These are phyloP conservation scores for Candida nanaspora DNA, from an alignment of 805 yeast genomes.

Conservation along the genomic window DNA sequence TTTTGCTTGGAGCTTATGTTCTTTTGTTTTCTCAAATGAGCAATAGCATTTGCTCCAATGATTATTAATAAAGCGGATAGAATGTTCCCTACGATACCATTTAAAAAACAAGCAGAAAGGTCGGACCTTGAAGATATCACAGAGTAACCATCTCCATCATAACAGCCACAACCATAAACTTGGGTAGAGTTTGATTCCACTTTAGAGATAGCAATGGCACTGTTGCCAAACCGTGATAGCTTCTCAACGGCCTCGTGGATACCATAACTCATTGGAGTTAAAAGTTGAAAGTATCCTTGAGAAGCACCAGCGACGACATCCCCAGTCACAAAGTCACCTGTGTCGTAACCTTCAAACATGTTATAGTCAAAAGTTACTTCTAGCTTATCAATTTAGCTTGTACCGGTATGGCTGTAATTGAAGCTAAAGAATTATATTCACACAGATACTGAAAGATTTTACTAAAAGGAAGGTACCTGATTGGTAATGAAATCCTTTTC, in stretches of 20 bases:
- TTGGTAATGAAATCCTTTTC: no score
- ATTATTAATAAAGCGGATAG: slow-evolving; percentile 30
- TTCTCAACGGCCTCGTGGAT: slow-evolving; percentile 5
- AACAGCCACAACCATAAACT: slow-evolving; percentile 21
- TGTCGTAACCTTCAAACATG: no score
- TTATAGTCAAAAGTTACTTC: no score
- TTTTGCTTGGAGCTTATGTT: slow-evolving; percentile 23
- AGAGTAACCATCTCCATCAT: slow-evolving; percentile 37
- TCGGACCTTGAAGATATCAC: slow-evolving; percentile 34
- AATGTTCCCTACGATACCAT: slow-evolving; percentile 33
- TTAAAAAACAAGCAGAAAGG: slow-evolving; percentile 44
- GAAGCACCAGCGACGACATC: slow-evolving; percentile 5
- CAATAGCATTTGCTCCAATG: slow-evolving; percentile 30
- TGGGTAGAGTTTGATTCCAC: background rate
- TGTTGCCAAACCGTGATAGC: background rate
- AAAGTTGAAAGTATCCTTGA: slow-evolving; percentile 3
- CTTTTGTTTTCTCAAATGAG: slow-evolving; percentile 25
- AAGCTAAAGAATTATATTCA: no score
- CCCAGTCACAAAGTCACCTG: slow-evolving; percentile 5
- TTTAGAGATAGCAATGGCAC: background rate
- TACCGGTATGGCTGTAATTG: no score
- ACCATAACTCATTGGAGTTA: slow-evolving; percentile 1
- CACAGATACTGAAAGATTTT: no score
- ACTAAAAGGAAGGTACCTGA: no score
- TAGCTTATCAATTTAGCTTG: background rate